A percentile compares a stretch with the other conserved stretches of the same genome.
Evolutionary conservation across 1,284 basidiomycete genomes (phyloP).

Genomic region (Boletus sp.): DNA sequence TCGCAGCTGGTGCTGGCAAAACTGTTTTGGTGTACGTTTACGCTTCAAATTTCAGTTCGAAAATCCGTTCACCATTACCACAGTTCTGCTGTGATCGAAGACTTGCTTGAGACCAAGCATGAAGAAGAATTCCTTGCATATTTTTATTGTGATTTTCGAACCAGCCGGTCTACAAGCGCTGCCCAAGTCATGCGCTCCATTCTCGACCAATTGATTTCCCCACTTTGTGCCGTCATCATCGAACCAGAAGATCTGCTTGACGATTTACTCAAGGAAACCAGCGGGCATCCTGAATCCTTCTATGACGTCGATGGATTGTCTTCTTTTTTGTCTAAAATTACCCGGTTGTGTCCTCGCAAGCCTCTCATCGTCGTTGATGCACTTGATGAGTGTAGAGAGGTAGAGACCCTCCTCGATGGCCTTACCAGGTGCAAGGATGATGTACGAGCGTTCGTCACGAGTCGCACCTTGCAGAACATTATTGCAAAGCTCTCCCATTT

Average conservation of each 20-base stretch:
- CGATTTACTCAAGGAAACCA: conserved; percentile 2
- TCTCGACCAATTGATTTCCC: background rate
- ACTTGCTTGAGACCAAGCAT: background rate
- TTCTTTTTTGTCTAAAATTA: background rate
- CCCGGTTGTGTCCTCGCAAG: background rate
- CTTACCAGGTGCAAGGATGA: background rate
- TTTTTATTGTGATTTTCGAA: conserved; percentile 16
- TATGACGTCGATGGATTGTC: conserved; percentile 2
- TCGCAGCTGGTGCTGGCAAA: conserved; percentile 7
- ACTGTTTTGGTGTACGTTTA: conserved; percentile 4
- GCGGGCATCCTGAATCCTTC: background rate
- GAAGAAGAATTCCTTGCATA: background rate
- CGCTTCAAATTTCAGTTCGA: background rate
- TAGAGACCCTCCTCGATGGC: conserved; percentile 5
- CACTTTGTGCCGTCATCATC: background rate
- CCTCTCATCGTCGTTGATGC: conserved; percentile 11
- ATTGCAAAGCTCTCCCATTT: background rate
- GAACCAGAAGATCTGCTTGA: background rate
- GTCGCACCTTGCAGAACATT: conserved; percentile 5
- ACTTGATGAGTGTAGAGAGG: conserved; percentile 12
- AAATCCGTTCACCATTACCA: background rate
- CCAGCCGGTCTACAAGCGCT: background rate
- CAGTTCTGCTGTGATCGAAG: conserved; percentile 3
- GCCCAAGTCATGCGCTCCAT: conserved; percentile 8
- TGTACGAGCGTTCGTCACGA: conserved; percentile 2